These are phyloP conservation scores for Ulvella scutata DNA, from an alignment of 139 green algal species.

Conservation along the genomic window DNA sequence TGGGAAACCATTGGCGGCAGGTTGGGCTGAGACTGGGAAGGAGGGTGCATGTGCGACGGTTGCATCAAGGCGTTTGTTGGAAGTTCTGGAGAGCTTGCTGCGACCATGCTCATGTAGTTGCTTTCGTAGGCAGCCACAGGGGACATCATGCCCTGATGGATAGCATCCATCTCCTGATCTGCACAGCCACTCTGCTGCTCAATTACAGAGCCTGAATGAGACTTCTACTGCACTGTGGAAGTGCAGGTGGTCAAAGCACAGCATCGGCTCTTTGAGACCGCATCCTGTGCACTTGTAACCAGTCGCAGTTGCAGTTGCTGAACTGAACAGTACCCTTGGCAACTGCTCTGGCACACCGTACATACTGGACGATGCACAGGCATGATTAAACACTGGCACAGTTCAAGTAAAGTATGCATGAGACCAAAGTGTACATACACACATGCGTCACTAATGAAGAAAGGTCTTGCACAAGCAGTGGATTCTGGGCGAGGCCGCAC, in stretches of 20 bases:
- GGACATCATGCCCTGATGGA: slow-evolving; percentile 52
- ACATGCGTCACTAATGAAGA: too few species aligned
- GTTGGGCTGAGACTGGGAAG: background rate
- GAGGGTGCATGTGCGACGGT: background rate
- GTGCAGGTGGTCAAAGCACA: background rate
- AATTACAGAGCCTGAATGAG: too few species aligned
- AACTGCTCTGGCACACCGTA: too few species aligned
- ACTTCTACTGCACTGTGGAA: background rate
- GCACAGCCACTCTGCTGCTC: slow-evolving; percentile 7
- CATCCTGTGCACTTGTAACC: background rate
- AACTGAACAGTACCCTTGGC: background rate
- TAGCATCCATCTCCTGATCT: slow-evolving; percentile 25
- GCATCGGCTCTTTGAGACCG: background rate
- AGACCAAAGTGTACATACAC: too few species aligned
- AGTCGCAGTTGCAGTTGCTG: background rate
- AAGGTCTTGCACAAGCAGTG: too few species aligned
- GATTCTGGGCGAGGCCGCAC: too few species aligned
- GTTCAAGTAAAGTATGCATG: too few species aligned
- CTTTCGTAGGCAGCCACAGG: slow-evolving; percentile 9
- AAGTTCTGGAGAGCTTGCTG: background rate
- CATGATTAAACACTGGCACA: too few species aligned
- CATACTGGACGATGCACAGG: too few species aligned
- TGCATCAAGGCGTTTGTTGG: background rate
- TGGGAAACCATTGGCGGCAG: background rate
- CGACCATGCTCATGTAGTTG: background rate